phyloP scores from a whole-genome alignment of 139 green algal species.

The Coelastrella sp. region DNA sequence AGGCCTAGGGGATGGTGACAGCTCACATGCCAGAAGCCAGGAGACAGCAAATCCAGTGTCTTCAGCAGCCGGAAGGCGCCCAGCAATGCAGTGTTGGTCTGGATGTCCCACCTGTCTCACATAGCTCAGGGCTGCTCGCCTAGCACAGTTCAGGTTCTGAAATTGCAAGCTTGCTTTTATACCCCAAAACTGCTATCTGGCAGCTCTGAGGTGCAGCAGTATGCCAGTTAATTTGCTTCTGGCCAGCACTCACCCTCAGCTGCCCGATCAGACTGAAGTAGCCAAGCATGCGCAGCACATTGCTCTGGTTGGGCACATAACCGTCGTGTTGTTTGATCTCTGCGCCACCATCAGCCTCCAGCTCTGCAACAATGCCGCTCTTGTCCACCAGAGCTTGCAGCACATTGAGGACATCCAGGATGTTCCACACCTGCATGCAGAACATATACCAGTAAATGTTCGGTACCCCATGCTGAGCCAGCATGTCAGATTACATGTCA shows the following conservation, averaged over 20 bases:
- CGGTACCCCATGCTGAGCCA: not conserved
- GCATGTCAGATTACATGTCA: not conserved
- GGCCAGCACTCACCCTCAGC: conserved; percentile 62
- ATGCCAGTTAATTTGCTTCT: not conserved
- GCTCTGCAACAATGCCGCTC: conserved; percentile 76
- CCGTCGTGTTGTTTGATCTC: conserved; percentile 68
- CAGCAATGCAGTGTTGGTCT: no score
- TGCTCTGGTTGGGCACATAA: conserved; percentile 82
- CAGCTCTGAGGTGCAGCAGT: no score
- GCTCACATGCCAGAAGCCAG: conserved; percentile 48
- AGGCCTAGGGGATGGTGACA: conserved; percentile 79
- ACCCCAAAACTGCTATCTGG: no score
- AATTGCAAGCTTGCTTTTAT: no score
- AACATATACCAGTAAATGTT: not conserved
- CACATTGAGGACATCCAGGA: conserved; percentile 82
- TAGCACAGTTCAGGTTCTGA: no score
- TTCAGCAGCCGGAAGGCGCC: no score
- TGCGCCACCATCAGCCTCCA: conserved; percentile 72
- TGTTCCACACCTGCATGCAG: conserved; percentile 75
- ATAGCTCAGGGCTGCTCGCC: no score
- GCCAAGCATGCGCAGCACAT: conserved; percentile 95
- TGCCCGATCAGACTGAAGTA: conserved; percentile 96
- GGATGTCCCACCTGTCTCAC: no score
- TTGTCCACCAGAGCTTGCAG: conserved; percentile 92
- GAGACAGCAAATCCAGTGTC: no score